Conservation (phyloP, 73 alveolate species). For the Paraurostyla sp. region DNA sequence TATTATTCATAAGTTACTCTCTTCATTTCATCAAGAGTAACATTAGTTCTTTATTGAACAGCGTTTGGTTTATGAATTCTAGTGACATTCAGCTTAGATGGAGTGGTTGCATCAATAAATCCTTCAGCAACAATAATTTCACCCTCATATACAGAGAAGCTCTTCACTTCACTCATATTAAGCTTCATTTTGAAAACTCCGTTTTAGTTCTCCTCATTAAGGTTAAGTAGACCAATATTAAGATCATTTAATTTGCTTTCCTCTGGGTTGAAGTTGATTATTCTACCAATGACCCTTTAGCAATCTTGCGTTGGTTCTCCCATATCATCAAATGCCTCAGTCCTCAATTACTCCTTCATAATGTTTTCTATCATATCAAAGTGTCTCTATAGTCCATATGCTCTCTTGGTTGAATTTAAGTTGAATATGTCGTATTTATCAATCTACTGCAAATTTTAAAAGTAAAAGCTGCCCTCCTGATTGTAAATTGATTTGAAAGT, state of each 20-base stretch:
- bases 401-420: not conserved
- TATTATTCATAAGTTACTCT: not conserved
- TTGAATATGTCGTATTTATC: conserved; percentile 33
- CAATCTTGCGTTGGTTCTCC: conserved; percentile 47
- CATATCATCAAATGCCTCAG: conserved; percentile 29
- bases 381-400: not conserved
- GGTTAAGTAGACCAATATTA: conserved; percentile 58
- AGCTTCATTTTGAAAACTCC: conserved; percentile 49
- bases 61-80: conserved; percentile 41
- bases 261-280: conserved; percentile 42
- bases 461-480: not conserved
- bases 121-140: conserved; percentile 71
- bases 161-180: not conserved
- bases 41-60: not conserved
- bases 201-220: conserved; percentile 38
- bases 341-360: conserved; percentile 43
- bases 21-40: not conserved
- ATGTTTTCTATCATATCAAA: conserved; percentile 32
- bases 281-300: conserved; percentile 61
- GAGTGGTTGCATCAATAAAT: conserved; percentile 13
- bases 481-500: not conserved
- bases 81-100: conserved; percentile 33
- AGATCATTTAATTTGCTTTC: conserved; percentile 28
- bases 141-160: conserved; percentile 62
- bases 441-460: not conserved